A percentile compares a stretch with the other conserved stretches of the same genome.
These are phyloP conservation scores for Oemleria cerasiformis DNA, from an alignment of 306 rosid species.

Conservation along the genomic window DNA sequence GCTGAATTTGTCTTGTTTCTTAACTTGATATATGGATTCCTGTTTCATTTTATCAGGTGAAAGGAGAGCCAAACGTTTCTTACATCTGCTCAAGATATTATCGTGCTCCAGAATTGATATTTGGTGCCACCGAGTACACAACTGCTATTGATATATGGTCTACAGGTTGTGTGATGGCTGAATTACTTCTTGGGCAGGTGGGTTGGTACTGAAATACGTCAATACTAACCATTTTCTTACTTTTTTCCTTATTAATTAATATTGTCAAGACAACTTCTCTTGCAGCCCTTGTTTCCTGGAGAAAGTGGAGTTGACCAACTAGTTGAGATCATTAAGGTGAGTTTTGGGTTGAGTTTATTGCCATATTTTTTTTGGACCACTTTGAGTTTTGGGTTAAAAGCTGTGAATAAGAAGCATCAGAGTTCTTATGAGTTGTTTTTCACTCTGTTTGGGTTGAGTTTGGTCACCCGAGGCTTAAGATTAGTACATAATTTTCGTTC, in stretches of 20 bases:
- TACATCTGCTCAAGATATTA: constrained; percentile 98
- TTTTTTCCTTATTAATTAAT: neutral
- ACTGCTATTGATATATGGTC: constrained; percentile 99
- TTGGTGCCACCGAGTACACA: constrained; percentile 97
- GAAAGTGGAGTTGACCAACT: constrained; percentile 99
- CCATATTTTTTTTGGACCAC: neutral
- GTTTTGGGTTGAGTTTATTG: constrained; percentile 1
- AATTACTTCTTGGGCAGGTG: constrained; percentile 98
- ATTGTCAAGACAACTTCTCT: constrained; percentile 30
- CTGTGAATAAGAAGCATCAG: neutral
- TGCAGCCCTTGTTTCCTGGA: constrained; percentile 97
- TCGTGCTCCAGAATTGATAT: constrained; percentile 97
- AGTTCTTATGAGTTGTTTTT: neutral
- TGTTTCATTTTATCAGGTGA: constrained; percentile 62
- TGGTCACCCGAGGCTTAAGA: neutral
- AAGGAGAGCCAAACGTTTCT: constrained; percentile 98
- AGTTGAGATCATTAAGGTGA: constrained; percentile 97
- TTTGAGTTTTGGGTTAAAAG: neutral
- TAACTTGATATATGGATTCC: constrained; percentile 15
- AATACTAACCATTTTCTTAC: constrained; percentile 5
- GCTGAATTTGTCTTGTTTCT: constrained; percentile 18
- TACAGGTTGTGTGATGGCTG: constrained; percentile 99
- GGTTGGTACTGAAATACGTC: constrained; percentile 32
- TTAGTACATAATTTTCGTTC: neutral
- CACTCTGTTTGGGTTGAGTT: constrained; percentile 3